phyloP scores from a whole-genome alignment of 768 basidiomycete genomes.

The Xanthoconium purpureum region DNA sequence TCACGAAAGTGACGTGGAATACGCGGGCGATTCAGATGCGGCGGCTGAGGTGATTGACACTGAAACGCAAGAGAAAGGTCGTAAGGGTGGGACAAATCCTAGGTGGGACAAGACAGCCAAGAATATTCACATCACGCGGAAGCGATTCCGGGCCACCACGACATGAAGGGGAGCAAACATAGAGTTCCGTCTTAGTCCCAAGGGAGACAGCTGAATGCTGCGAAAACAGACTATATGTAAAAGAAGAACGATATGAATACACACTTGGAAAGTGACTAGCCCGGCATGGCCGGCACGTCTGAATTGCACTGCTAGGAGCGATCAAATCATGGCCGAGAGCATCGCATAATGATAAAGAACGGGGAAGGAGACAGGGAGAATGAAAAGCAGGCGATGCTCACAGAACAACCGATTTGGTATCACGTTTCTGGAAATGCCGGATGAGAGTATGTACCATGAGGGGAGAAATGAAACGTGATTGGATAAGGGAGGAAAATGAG shows the following conservation, averaged over 20 bases:
- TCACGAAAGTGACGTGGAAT: constrained; percentile 8
- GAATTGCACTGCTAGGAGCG: constrained; percentile 25
- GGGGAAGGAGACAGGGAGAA: constrained; percentile 16
- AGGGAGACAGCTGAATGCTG: constrained; percentile 19
- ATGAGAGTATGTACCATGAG: constrained; percentile 7
- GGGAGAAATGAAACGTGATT: constrained; percentile 23
- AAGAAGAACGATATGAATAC: constrained; percentile 25
- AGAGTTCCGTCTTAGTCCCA: constrained; percentile 33
- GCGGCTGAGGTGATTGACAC: constrained; percentile 8
- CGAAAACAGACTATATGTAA: constrained; percentile 30
- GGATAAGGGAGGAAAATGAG: constrained; percentile 3
- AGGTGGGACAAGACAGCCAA: constrained; percentile 12
- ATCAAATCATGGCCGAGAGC: constrained; percentile 29
- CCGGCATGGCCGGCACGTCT: constrained; percentile 14
- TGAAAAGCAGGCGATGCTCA: constrained; percentile 29
- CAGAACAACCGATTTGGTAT: constrained; percentile 33
- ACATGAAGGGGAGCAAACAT: constrained; percentile 25
- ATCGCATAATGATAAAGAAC: constrained; percentile 30
- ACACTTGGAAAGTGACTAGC: constrained; percentile 24
- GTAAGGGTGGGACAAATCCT: constrained; percentile 20
- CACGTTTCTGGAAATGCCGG: constrained; percentile 31
- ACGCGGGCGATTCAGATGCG: not conserved
- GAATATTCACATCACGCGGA: constrained; percentile 17
- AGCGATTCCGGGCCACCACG: constrained; percentile 18
- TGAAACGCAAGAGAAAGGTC: constrained; percentile 23